Percentiles rank a stretch among this genome's conserved stretches.
These are phyloP conservation scores for Chernovozyma sophiae-reginae DNA, from an alignment of 1,139 yeast genomes.

Conservation along the genomic window DNA sequence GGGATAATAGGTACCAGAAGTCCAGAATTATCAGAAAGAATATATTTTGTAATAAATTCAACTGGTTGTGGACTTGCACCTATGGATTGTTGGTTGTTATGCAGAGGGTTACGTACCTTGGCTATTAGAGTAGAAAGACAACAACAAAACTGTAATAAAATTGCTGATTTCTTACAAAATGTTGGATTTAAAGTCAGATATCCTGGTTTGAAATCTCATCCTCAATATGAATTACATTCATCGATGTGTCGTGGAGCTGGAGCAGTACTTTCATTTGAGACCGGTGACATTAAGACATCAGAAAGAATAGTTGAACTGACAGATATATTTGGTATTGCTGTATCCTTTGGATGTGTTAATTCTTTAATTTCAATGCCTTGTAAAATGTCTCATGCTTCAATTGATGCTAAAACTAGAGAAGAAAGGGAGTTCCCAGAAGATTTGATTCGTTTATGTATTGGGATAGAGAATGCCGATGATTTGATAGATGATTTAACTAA, in stretches of 20 bases:
- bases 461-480: constrained; percentile 69
- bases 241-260: constrained; percentile 83
- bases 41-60: constrained; percentile 78
- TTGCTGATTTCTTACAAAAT: constrained; percentile 68
- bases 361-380: constrained; percentile 91
- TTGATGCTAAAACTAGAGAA: constrained; percentile 79
- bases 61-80: constrained; percentile 91
- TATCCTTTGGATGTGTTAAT: constrained; percentile 91
- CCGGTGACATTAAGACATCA: constrained; percentile 65
- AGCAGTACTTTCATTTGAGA: constrained; percentile 84
- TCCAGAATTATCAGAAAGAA: constrained; percentile 57
- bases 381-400: constrained; percentile 95
- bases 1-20: constrained; percentile 77
- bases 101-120: constrained; percentile 83
- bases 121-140: constrained; percentile 84
- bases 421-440: constrained; percentile 93
- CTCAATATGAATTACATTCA: constrained; percentile 74
- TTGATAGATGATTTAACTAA: constrained; percentile 68
- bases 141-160: constrained; percentile 68
- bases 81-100: constrained; percentile 82
- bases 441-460: constrained; percentile 80
- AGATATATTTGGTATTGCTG: constrained; percentile 82
- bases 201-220: constrained; percentile 80
- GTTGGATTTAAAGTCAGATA: constrained; percentile 69
- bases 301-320: constrained; percentile 75